These are phyloP conservation scores for Pleurozium schreberi DNA, from an alignment of 225 moss, liverwort and hornwort genomes.

Conservation along the genomic window DNA sequence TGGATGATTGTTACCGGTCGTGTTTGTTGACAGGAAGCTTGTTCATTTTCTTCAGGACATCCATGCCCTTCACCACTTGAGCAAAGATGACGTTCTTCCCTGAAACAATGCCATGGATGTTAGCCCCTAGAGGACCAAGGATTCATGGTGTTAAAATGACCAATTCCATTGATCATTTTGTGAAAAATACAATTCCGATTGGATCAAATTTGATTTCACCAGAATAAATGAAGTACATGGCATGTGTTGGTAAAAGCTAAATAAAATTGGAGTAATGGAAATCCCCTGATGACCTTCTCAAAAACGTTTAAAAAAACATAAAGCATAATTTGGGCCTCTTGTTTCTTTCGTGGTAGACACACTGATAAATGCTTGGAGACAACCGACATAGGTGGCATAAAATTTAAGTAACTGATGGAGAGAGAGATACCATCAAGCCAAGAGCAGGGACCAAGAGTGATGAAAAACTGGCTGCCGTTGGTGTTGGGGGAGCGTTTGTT, in stretches of 20 bases:
- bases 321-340: too few relatives aligned
- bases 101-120: not conserved
- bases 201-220: too few relatives aligned
- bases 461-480: slow-evolving; percentile 78
- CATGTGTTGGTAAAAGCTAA: not conserved
- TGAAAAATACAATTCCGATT: too few relatives aligned
- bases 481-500: slow-evolving; percentile 55
- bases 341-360: not conserved
- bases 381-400: not conserved
- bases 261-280: not conserved
- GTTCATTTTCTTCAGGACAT: slow-evolving; percentile 56
- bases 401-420: not conserved
- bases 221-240: not conserved
- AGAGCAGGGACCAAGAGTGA: slow-evolving; percentile 62
- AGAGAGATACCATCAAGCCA: slow-evolving; percentile 62
- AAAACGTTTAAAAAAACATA: not conserved
- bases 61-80: slow-evolving; percentile 57
- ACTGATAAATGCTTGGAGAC: not conserved
- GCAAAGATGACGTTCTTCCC: slow-evolving; percentile 66
- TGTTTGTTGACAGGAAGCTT: slow-evolving; percentile 57
- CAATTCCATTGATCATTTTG: not conserved
- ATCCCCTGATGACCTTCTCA: not conserved
- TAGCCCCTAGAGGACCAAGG: not conserved
- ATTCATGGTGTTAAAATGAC: not conserved
- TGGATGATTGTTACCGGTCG: slow-evolving; percentile 15